These are phyloP conservation scores for Barnettozyma californica DNA, from an alignment of 805 yeast species.

Conservation along the genomic window DNA sequence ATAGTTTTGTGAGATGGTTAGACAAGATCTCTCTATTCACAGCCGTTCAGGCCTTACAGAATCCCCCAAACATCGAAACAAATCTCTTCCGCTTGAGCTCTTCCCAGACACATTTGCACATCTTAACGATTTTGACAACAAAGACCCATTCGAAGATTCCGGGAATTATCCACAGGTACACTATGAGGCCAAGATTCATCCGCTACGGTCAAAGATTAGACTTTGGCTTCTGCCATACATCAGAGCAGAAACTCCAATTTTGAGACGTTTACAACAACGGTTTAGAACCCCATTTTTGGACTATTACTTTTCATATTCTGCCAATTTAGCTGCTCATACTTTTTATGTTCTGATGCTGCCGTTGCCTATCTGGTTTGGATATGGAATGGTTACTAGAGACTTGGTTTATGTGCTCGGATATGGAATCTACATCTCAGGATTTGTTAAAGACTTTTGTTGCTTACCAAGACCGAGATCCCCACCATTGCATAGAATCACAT, in stretches of 20 bases:
- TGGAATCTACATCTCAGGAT: constrained; percentile 64
- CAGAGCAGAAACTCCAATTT: constrained; percentile 55
- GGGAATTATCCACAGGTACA: constrained; percentile 67
- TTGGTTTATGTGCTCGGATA: constrained; percentile 59
- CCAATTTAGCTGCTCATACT: constrained; percentile 88
- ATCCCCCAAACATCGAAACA: neutral
- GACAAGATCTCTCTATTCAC: neutral
- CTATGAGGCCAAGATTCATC: constrained; percentile 54
- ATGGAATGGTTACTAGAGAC: constrained; percentile 52
- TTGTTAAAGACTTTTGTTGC: constrained; percentile 77
- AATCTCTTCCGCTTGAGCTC: constrained; percentile 3
- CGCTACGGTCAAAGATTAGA: constrained; percentile 51
- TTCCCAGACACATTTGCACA: constrained; percentile 23
- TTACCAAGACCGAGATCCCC: constrained; percentile 92
- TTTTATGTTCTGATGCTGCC: constrained; percentile 90
- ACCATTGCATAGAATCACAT: constrained; percentile 82
- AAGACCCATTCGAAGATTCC: constrained; percentile 46
- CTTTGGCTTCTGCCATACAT: constrained; percentile 48
- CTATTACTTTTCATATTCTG: constrained; percentile 77
- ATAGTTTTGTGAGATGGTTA: neutral
- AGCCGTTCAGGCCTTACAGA: neutral
- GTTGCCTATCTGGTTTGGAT: constrained; percentile 77
- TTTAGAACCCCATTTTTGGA: constrained; percentile 52
- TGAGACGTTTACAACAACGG: constrained; percentile 51
- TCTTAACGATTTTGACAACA: constrained; percentile 22